phyloP scores from a whole-genome alignment of 2,329 filamentous ascomycete genomes.

The Sporothrix euskadiensis region DNA sequence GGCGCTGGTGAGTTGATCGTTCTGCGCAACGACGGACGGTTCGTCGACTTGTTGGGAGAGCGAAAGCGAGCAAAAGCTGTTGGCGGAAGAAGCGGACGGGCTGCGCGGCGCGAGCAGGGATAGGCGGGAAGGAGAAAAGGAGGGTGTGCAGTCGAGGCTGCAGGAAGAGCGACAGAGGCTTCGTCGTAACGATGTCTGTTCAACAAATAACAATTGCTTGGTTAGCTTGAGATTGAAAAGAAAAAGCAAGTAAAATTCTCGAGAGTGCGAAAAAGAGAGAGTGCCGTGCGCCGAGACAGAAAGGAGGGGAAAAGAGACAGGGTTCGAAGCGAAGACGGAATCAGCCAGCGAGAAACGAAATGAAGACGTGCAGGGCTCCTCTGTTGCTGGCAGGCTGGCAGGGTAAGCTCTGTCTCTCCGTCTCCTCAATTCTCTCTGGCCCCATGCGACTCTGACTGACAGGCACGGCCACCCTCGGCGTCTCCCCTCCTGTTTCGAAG shows the following conservation, averaged over 20 bases:
- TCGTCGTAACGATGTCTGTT: slow-evolving; percentile 11
- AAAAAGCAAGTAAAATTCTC: not conserved
- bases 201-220: not conserved
- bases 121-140: not conserved
- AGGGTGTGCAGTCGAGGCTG: slow-evolving; percentile 9
- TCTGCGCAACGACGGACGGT: not conserved
- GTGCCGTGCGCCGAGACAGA: slow-evolving; percentile 17
- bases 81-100: not conserved
- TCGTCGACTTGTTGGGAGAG: not conserved
- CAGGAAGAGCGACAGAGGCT: not conserved
- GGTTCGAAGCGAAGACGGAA: slow-evolving; percentile 13
- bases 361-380: slow-evolving; percentile 21
- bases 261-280: not conserved
- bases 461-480: slow-evolving; percentile 14
- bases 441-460: slow-evolving; percentile 16
- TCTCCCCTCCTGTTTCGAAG: slow-evolving; percentile 7
- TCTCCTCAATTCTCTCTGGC: not conserved
- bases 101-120: not conserved
- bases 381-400: slow-evolving; percentile 11
- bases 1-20: not conserved
- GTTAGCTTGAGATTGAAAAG: slow-evolving; percentile 4
- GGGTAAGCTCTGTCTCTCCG: slow-evolving; percentile 11
- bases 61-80: slow-evolving; percentile 2
- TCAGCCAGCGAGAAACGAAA: slow-evolving; percentile 8
- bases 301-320: not conserved